A percentile compares a stretch with the other conserved stretches of the same genome.
Evolutionary conservation across 805 yeast genomes (phyloP).

Genomic region (Ogataea methylovora): DNA sequence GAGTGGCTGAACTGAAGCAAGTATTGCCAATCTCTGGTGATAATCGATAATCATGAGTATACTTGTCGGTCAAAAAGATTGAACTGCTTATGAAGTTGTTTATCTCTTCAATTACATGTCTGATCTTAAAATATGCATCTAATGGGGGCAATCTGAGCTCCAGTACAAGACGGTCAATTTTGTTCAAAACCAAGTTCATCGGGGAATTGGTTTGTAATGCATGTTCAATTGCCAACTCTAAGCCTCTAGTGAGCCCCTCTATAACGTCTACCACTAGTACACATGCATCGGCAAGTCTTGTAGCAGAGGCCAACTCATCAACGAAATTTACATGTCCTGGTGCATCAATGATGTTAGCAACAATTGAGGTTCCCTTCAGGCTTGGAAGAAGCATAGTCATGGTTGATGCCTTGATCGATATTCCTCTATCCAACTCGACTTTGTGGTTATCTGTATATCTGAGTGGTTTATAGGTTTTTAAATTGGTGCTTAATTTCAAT

Average conservation of each 20-base stretch:
- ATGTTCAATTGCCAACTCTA: conserved; percentile 44
- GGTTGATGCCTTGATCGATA: conserved; percentile 58
- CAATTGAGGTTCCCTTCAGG: conserved; percentile 43
- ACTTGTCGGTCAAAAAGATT: conserved; percentile 6
- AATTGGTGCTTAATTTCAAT: conserved; percentile 20
- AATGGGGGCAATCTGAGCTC: conserved; percentile 70
- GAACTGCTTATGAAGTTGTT: conserved; percentile 38
- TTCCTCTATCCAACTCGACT: conserved; percentile 63
- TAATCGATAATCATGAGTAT: conserved; percentile 24
- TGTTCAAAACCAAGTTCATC: conserved; percentile 61
- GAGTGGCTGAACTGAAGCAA: conserved; percentile 61
- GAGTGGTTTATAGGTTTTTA: conserved; percentile 36
- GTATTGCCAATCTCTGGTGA: conserved; percentile 66
- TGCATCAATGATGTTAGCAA: conserved; percentile 65
- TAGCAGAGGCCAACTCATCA: conserved; percentile 61
- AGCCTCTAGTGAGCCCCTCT: conserved; percentile 67
- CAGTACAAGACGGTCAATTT: conserved; percentile 76
- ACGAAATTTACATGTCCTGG: conserved; percentile 89
- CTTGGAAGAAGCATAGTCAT: conserved; percentile 53
- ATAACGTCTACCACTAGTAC: conserved; percentile 73
- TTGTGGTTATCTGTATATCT: conserved; percentile 67
- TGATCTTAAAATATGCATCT: conserved; percentile 66
- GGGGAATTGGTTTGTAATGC: conserved; percentile 44
- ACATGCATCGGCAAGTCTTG: conserved; percentile 56
- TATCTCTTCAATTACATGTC: conserved; percentile 53